Base-by-base conservation (phyloP, 2,329 filamentous ascomycete genomes). In the Drechslerella coelobrocha region DNA sequence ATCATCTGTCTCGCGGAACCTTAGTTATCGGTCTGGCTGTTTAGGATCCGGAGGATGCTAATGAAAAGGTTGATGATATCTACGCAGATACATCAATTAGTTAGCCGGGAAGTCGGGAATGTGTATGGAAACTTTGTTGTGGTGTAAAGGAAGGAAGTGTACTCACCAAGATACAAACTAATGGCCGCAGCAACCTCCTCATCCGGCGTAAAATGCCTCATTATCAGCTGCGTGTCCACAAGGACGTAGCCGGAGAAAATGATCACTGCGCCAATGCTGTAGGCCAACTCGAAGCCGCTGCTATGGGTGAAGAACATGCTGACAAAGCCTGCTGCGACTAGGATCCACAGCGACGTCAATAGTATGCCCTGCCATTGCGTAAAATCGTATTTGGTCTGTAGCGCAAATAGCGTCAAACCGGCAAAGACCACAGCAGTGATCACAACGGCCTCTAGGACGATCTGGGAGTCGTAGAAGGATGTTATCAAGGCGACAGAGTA, bases 381-480 rank as follows among this genome's bases (percentile, higher is more conserved):
- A 79, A 99, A 99, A 82, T 99, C 94, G 78, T 99, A 99, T 79
- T 95, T 96, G 74, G 90, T 90, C 83, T 99, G 94, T 85, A 92
- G 96, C 53, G 94, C 94, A 79, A 99, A 97, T 47, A 92, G 80
- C 0, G 89, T 91, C 55, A 92, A 85, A 77, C 90, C 86, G 76
- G 91, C 82, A 77, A 93, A 92, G 77, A 92, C 90, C 55, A 88
- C 89, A 14, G 88, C 89, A 55, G 94, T 99, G 65, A 99, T 86
- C 74, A 96, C 81, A 31, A 96, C 88, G 14, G 94, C 94, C 80
- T 96, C 89, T 51, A 99, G 84, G 21, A 99, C 94, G 77, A 97
- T 88, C 55, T 83, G 83, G 19, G 87, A 86, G 71, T 93, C 83
- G 81, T 94, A 72, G 80, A 95, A 95, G 21, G 91, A 95, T 1